Conservation (phyloP, 2,329 filamentous ascomycete genomes). For the Coniochaeta sp. region DNA sequence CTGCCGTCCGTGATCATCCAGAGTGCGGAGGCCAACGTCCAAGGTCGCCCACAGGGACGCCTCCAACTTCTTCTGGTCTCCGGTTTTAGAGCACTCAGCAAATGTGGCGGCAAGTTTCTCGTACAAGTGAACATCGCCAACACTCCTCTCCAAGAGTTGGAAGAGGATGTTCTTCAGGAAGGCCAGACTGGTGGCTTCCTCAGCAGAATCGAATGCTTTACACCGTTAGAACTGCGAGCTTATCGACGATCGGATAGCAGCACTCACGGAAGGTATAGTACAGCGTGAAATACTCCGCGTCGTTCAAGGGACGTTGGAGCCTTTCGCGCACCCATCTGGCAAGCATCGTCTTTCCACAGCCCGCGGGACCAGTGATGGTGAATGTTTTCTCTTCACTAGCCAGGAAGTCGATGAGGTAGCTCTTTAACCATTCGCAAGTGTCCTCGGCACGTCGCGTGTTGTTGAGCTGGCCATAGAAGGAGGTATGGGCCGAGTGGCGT, state of each 20-base stretch:
- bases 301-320: conserved; percentile 27
- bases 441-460: conserved; percentile 30
- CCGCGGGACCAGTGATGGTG: conserved; percentile 24
- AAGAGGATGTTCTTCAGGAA: conserved; percentile 28
- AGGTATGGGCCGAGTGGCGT: conserved; percentile 15
- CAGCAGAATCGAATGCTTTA: conserved; percentile 21
- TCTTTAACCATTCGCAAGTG: conserved; percentile 31
- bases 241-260: not conserved
- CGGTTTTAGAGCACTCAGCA: conserved; percentile 14
- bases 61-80: conserved; percentile 18
- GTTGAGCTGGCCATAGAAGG: conserved; percentile 26
- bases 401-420: conserved; percentile 25
- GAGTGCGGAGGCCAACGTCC: conserved; percentile 21
- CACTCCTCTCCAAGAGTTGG: conserved; percentile 29
- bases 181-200: conserved; percentile 20
- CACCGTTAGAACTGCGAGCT: not conserved
- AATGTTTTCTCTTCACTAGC: conserved; percentile 24
- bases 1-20: conserved; percentile 17
- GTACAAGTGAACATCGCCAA: conserved; percentile 27
- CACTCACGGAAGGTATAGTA: conserved; percentile 28
- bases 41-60: conserved; percentile 25
- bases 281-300: conserved; percentile 25
- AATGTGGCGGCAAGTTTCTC: conserved; percentile 21
- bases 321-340: conserved; percentile 31
- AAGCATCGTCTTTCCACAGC: conserved; percentile 29